Evolutionary conservation across 2,329 filamentous ascomycete genomes (phyloP), one percentile per base, ranked within the genome.

Genomic region (Aspergillus quadricinctus): DNA sequence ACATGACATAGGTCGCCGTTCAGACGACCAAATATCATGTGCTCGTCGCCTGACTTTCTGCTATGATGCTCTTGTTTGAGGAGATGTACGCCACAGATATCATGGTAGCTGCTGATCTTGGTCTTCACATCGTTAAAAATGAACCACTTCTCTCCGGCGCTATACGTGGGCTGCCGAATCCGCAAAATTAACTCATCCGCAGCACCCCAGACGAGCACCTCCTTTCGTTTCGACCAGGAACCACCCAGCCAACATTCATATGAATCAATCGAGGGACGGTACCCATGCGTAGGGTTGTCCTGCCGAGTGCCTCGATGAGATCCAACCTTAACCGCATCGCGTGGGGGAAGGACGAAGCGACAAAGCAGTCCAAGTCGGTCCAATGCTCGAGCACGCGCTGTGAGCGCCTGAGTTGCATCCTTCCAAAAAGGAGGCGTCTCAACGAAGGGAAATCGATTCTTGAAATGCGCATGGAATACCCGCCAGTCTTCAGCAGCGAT

Each of bases 161-260:
- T 63, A 53, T 50, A 59, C 11, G 75, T 78, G 25, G 75, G 75
- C 53, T 79, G 72, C 61, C 78, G 80, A 10, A 78, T 72, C 21
- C 81, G 74, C 55, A 85, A 59, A 4, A 81, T 70, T 9, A 88
- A 66, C 56, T 83, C 78, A 2, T 84, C 80, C 1, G 82, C 85
- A 11, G 84, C 84, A 52, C 83, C 83, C 78, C 83, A 86, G 2
- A 78, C 81, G 7, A 88, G 67, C 0, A 83, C 78, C 64, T 87
- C 83, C 62, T 76, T 78, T 60, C 81, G 75, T 49, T 80, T 73
- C 49, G 70, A 68, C 78, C 79, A 82, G 55, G 69, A 71, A 1
- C 70, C 69, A 2, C 75, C 75, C 45, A 72, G 75, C 72, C 77
- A 78, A n/a, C 74, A 70, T 61, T 85, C 82, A 61, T 83, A 83